phyloP scores from a whole-genome alignment of 805 yeast species.

The Sugiyamaella smithiae region DNA sequence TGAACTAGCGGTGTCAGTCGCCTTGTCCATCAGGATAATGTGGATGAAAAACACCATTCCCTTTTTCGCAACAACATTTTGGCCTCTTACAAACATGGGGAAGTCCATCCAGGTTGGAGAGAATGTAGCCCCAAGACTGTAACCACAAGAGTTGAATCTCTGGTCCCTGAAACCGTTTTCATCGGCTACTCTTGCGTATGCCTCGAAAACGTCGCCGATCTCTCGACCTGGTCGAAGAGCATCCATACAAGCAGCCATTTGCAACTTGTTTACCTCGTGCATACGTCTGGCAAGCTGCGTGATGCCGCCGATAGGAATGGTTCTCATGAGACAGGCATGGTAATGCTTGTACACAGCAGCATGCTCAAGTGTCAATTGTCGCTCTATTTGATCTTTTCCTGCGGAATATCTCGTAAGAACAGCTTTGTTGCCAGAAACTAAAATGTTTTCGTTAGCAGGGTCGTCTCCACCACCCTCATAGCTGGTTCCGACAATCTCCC shows the following conservation, averaged over 20 bases:
- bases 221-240: slow-evolving; percentile 9
- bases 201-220: slow-evolving; percentile 15
- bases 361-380: not conserved
- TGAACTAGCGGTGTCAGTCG: slow-evolving; percentile 14
- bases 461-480: not conserved
- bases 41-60: slow-evolving; percentile 15
- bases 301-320: slow-evolving; percentile 14
- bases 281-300: slow-evolving; percentile 12
- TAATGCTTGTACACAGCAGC: not conserved
- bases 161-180: slow-evolving; percentile 14
- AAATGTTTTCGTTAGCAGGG: not conserved
- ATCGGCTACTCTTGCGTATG: slow-evolving; percentile 13
- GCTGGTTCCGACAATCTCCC: not conserved
- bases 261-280: slow-evolving; percentile 14
- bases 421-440: not conserved
- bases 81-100: slow-evolving; percentile 16
- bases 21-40: slow-evolving; percentile 14
- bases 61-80: slow-evolving; percentile 13
- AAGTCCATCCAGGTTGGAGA: slow-evolving; percentile 17
- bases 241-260: slow-evolving; percentile 12
- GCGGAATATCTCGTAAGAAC: not conserved
- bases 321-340: slow-evolving; percentile 13
- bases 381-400: not conserved
- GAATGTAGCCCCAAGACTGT: slow-evolving; percentile 14
- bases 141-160: slow-evolving; percentile 15